Evolutionary conservation across 75 land plant species (phyloP).

Genomic region (Picea sitchensis): DNA sequence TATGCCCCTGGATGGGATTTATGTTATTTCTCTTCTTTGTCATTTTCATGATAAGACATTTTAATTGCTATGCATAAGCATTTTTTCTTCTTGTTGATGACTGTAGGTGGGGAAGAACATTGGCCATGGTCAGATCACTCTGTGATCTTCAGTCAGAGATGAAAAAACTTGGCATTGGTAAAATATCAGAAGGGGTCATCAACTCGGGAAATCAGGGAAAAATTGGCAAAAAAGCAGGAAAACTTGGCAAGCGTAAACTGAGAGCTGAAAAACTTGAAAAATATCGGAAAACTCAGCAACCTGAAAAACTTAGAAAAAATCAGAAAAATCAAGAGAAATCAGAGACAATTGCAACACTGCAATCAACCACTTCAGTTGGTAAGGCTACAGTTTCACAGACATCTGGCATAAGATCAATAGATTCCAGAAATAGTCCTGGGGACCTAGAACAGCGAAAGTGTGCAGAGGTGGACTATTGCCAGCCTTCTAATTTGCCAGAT

Average conservation of each 20-base stretch:
- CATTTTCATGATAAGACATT: slow-evolving; percentile 4
- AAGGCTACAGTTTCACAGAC: slow-evolving; percentile 6
- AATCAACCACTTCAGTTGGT: too few relatives aligned
- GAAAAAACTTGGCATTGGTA: too few relatives aligned
- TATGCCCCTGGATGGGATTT: neutral
- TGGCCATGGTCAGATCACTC: slow-evolving; percentile 54
- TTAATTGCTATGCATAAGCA: neutral
- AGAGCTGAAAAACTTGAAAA: too few relatives aligned
- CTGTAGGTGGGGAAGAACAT: slow-evolving; percentile 52
- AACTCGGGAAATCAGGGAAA: too few relatives aligned
- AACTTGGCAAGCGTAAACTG: neutral
- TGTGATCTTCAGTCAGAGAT: slow-evolving; percentile 53
- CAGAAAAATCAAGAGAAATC: too few relatives aligned
- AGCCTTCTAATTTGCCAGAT: neutral
- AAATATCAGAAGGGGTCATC: too few relatives aligned
- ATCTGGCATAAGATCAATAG: neutral
- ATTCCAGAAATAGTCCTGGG: neutral
- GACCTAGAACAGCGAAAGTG: neutral
- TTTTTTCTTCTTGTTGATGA: neutral
- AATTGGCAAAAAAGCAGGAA: neutral
- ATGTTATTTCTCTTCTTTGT: neutral
- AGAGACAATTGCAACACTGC: too few relatives aligned
- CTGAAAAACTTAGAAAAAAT: too few relatives aligned
- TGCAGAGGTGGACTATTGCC: neutral
- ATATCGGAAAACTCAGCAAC: too few relatives aligned